phyloP scores from a whole-genome alignment of 768 basidiomycete genomes.

The Boletus rubroflammeus region DNA sequence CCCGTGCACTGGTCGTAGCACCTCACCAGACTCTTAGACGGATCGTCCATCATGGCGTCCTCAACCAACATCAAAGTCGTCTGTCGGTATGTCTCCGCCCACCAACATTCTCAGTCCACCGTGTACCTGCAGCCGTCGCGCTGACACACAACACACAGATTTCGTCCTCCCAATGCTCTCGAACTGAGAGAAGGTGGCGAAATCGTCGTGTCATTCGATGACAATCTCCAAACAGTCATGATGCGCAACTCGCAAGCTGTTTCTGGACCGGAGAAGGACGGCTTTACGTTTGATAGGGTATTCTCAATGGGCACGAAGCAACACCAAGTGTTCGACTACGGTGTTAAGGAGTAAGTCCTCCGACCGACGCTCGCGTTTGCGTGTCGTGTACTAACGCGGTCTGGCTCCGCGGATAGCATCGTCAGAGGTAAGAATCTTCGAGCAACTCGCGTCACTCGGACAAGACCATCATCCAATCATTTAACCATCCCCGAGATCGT shows the following conservation, averaged over 20 bases:
- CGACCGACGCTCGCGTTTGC: background rate
- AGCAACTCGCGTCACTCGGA: background rate
- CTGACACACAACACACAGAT: slow-evolving; percentile 45
- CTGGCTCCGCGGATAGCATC: slow-evolving; percentile 48
- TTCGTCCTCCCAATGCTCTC: slow-evolving; percentile 91
- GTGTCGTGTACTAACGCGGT: slow-evolving; percentile 18
- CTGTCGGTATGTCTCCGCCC: slow-evolving; percentile 74
- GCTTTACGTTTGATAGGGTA: slow-evolving; percentile 96
- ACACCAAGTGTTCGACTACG: slow-evolving; percentile 95
- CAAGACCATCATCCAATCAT: background rate
- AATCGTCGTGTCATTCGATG: slow-evolving; percentile 85
- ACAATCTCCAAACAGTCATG: slow-evolving; percentile 79
- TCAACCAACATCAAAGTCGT: slow-evolving; percentile 96
- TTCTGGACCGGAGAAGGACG: slow-evolving; percentile 91
- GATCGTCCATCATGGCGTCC: slow-evolving; percentile 57
- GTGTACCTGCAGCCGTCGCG: background rate
- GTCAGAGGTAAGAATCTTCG: slow-evolving; percentile 67
- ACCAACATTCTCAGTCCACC: slow-evolving; percentile 1
- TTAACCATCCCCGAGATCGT: slow-evolving; percentile 1
- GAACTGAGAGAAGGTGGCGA: slow-evolving; percentile 86
- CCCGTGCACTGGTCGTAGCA: slow-evolving; percentile 14
- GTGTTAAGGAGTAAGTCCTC: slow-evolving; percentile 84
- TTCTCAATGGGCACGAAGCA: slow-evolving; percentile 92
- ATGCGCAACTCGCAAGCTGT: slow-evolving; percentile 66
- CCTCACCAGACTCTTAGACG: slow-evolving; percentile 15